phyloP scores from a whole-genome alignment of 345 rosid genomes.

The Linum usitatissimum region DNA sequence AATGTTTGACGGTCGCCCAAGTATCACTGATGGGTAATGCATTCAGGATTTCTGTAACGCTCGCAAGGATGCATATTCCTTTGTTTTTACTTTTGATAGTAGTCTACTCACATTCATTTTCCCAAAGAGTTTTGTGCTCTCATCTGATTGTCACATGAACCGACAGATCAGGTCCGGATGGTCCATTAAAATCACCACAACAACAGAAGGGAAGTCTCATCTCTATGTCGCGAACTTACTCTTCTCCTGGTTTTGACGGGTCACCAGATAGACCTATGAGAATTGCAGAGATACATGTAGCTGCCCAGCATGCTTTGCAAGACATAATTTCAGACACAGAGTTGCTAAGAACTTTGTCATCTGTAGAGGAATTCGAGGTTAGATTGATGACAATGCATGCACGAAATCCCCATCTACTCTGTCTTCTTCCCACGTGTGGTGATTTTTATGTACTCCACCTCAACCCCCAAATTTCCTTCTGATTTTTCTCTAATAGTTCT shows the following conservation, averaged over 20 bases:
- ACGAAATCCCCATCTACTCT: not conserved
- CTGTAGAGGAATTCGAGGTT: conserved; percentile 85
- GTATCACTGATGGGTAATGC: conserved; percentile 64
- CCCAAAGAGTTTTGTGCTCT: not conserved
- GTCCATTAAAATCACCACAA: conserved; percentile 33
- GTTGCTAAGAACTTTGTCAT: conserved; percentile 62
- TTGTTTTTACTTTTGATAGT: not conserved
- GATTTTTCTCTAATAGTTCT: conserved; percentile 5
- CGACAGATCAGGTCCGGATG: conserved; percentile 70
- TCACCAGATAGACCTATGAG: conserved; percentile 88
- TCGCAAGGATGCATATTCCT: conserved; percentile 1
- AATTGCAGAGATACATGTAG: conserved; percentile 90
- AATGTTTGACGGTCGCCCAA: conserved; percentile 32
- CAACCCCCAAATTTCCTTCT: not conserved
- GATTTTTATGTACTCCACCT: not conserved
- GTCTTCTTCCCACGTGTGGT: not conserved
- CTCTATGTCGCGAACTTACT: conserved; percentile 61
- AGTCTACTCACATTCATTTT: not conserved
- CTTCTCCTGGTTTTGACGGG: conserved; percentile 80
- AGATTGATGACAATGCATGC: not conserved
- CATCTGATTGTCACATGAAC: conserved; percentile 25
- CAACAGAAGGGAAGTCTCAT: conserved; percentile 31
- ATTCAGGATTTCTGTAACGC: conserved; percentile 10
- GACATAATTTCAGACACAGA: conserved; percentile 63
- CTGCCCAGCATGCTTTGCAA: conserved; percentile 75